Base-by-base conservation (phyloP, 2,329 filamentous ascomycete genomes). In the Coniochaeta ligniaria region DNA sequence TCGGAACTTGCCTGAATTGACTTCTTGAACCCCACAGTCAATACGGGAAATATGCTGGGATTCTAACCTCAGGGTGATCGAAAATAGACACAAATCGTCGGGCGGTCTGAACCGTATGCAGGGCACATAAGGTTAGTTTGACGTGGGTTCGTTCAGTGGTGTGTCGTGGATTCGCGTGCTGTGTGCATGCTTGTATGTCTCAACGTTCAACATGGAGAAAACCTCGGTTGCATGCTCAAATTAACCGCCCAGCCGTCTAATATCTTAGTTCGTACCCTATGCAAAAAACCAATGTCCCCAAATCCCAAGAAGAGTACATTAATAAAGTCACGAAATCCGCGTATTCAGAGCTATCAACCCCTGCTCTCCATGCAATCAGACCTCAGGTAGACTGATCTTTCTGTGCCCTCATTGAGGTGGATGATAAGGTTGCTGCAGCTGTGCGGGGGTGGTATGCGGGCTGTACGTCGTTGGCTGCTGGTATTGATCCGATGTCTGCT, bases 381-480 rank as follows among this genome's bases (percentile, higher is more conserved):
- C 12, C 35, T 12, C 43, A 7, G 14, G 26, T 11, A 26, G 12
- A 28, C 20, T 9, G 8, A 47, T 26, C 20, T 22, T 11, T 20
- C 28, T 3, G 14, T 12, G 14, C 6, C 6, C 0, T 61, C 26
- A 62, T 24, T 62, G 61, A 31, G 61, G 63, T 24, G 63, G 62
- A n/a, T 62, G 43, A 35, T 66, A 63, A 24, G 59, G 59, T 57
- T 58, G 59, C 12, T 60, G 60, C 24, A 58, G 57, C 28, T 54
- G 61, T 24, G 58, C 60, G 16, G 63, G 62, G 14, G 59, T 61
- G 17, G 57, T 52, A 22, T 60, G 57, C 11, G 61, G 56, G 41
- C 59, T 62, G 60, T 63, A 61, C 14, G 43, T 52, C 38, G 55
- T 60, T 45, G 60, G 61, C 26, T 55, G 59, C 57, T 61, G 60